Conservation (phyloP, 805 yeast genomes). For the Jamesozyma piceae region DNA sequence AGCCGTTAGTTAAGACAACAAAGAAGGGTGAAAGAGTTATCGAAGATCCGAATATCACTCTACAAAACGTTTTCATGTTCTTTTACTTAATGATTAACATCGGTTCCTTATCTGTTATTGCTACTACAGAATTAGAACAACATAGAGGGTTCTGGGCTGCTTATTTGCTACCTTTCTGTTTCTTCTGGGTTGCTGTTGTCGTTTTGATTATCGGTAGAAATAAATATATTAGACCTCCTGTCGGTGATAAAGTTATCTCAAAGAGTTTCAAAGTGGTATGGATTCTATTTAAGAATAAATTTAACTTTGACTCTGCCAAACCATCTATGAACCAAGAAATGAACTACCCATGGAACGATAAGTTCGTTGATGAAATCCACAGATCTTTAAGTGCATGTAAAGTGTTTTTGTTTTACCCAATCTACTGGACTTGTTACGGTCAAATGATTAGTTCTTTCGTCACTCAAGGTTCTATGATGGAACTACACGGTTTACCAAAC, state of each 20-base stretch:
- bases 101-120: slow-evolving; percentile 67
- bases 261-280: slow-evolving; percentile 40
- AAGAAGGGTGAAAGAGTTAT: slow-evolving; percentile 60
- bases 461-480: slow-evolving; percentile 67
- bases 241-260: slow-evolving; percentile 51
- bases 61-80: slow-evolving; percentile 65
- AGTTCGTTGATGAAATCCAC: slow-evolving; percentile 63
- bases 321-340: slow-evolving; percentile 45
- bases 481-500: slow-evolving; percentile 68
- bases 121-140: slow-evolving; percentile 63
- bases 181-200: slow-evolving; percentile 51
- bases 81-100: slow-evolving; percentile 70
- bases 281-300: slow-evolving; percentile 39
- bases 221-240: slow-evolving; percentile 48
- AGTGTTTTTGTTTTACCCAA: slow-evolving; percentile 60
- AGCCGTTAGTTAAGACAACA: slow-evolving; percentile 48
- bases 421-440: slow-evolving; percentile 66
- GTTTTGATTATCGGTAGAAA: slow-evolving; percentile 47
- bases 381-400: slow-evolving; percentile 63
- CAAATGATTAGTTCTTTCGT: slow-evolving; percentile 68
- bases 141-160: slow-evolving; percentile 69
- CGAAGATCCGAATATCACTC: slow-evolving; percentile 58
- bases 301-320: slow-evolving; percentile 45
- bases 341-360: slow-evolving; percentile 51
- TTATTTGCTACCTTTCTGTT: slow-evolving; percentile 58